These are phyloP conservation scores for Vitis hybrid DNA, from an alignment of 177 flowering plant species.

Conservation along the genomic window DNA sequence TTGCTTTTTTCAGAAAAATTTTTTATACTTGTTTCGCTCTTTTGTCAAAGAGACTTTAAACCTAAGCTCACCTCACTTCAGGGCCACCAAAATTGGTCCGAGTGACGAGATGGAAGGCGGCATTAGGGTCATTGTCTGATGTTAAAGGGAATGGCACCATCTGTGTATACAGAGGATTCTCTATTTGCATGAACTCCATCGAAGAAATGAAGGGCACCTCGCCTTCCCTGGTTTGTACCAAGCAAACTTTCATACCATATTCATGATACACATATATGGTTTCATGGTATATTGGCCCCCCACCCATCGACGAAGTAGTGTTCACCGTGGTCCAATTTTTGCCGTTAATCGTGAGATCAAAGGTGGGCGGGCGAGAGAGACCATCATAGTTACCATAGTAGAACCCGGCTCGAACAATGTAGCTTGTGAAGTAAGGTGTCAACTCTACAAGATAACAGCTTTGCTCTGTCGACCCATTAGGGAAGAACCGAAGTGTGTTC, in stretches of 20 bases:
- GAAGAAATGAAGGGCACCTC: conserved; percentile 24
- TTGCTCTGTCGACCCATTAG: not conserved
- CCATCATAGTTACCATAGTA: conserved; percentile 19
- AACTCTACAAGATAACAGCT: not conserved
- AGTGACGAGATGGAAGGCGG: too few relatives aligned
- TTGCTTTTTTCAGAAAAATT: too few relatives aligned
- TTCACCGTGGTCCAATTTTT: conserved; percentile 10
- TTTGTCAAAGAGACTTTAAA: too few relatives aligned
- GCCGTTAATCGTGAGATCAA: conserved; percentile 5
- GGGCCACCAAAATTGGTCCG: too few relatives aligned
- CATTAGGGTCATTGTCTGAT: too few relatives aligned
- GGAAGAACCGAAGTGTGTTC: conserved; percentile 11
- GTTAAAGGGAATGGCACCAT: not conserved
- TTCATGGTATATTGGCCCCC: not conserved
- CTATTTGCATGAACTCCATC: not conserved
- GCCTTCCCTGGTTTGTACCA: not conserved
- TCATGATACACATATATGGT: not conserved
- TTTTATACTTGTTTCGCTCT: too few relatives aligned
- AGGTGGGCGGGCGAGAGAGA: conserved; percentile 9
- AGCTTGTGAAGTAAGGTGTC: not conserved
- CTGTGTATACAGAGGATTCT: not conserved
- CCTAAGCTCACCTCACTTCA: too few relatives aligned
- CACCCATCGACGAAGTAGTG: not conserved
- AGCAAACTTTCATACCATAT: not conserved
- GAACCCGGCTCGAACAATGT: conserved; percentile 12